Evolutionary conservation across 805 yeast species (phyloP), one percentile per base, ranked within the genome.

Genomic region (Candida sphagnicola): DNA sequence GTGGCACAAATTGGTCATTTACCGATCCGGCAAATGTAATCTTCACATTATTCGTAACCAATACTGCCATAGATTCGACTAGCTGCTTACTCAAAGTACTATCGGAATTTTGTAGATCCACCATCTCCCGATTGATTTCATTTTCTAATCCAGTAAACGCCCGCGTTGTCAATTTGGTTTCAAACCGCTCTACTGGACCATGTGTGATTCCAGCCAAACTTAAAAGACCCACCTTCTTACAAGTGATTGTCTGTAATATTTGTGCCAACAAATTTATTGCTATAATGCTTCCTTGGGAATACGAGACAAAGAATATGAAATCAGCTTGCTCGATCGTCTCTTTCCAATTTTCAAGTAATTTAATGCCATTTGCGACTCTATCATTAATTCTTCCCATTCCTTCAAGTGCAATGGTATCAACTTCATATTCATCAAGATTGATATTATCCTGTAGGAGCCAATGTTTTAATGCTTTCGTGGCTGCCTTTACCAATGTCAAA

Each of bases 391-490:
- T 54, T 4, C 73, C 73, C 36, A 58, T 59, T 1, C 74, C 72
- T 35, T 68, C 74, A 8, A 68, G 49, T 4, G 71, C 63, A 25
- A 68, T 65, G 0, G 68, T 56, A 29, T 60, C 57, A 8, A 67
- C 57, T 11, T 57, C 58, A 37, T 39, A 38, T 14, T 44, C 41
- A 31, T 46, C 47, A 12, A 29, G 19, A 8, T 46, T 43, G 4
- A 44, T 33, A 14, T 40, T 25, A 29, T 36, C 34, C 18, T 40
- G 40, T 12, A 40, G 35, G 4, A 47, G 39, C 70, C 71, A 66
- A n/a, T 41, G 35, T 15, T 51, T 47, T 2, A 66, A 45, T 3
- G 64, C 59, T 21, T 45, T 47, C 10, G 59, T 49, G 4, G 71
- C 67, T 19, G 47, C 46, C 26, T 53, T 51, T 6, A 61, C 59